Evolutionary conservation across 495 filamentous ascomycete species (phyloP), one percentile per base, ranked within the genome.

Genomic region (Podospora bellae-mahoneyi): DNA sequence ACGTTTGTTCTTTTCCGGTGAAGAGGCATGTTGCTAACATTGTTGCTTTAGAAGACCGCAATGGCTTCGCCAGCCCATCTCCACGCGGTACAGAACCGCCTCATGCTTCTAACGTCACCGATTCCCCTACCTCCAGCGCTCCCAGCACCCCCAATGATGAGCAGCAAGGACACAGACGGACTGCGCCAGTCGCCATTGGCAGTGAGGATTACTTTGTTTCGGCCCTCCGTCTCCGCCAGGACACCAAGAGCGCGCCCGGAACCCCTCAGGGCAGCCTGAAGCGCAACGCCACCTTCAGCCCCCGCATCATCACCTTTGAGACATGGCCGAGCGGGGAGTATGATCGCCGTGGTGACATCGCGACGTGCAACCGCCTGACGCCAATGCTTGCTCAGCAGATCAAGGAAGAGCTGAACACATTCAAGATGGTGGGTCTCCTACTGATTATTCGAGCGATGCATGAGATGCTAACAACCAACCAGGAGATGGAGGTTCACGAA

Each of bases 401-500:
- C 81, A 98, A 98, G 82, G 95, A 99, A 80, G 95, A 99, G 80
- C 84, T 99, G 72, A 99, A 99, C 81, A 94, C 89, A 71, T 99
- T 98, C 84, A 99, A 99, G 76, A 98, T 99, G 95, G 95, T 97
- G 78, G 68, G 90, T 83, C 30, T 4, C 9, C 30, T 66, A 34
- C 9, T 56, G 19, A 28, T 19, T 54, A 4, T 18, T 34, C 1
- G 28, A 2, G 5, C 1, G 0, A 28, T 10, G 9, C 15, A 39
- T 13, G 9, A 48, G 39, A 65, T 66, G 70, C 77, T 84, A 73
- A 76, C 74, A 5, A 19, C 16, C 39, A n/a, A 23, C 27, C 70
- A 99, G 96, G 95, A 99, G 81, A 99, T 99, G 95, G 95, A 98
- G 84, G 95, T 99, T 76, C 95, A 99, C 77, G 93, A 97, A 81